A percentile compares a stretch with the other conserved stretches of the same genome.
These are phyloP conservation scores for Cercospora berteroae DNA, from an alignment of 2,329 filamentous ascomycete genomes.

Conservation along the genomic window DNA sequence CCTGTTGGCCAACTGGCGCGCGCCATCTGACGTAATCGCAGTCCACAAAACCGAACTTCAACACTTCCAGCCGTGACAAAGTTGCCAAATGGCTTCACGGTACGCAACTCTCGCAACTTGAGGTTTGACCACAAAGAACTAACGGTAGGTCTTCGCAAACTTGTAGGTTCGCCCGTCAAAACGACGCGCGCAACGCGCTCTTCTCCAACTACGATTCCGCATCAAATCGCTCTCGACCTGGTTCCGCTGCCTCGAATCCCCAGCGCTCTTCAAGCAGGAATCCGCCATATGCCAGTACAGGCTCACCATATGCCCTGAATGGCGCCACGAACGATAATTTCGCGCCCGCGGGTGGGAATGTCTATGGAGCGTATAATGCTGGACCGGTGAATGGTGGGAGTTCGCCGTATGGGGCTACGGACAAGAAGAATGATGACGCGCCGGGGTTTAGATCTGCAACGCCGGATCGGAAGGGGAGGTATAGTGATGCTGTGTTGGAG, in stretches of 20 bases:
- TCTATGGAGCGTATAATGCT: constrained; percentile 33
- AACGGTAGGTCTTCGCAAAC: constrained; percentile 6
- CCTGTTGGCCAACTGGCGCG: background rate
- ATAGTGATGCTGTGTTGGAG: constrained; percentile 85
- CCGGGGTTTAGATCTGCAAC: constrained; percentile 44
- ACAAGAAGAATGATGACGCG: constrained; percentile 21
- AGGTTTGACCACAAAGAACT: background rate
- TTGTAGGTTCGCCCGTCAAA: constrained; percentile 14
- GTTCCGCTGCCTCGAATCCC: constrained; percentile 34
- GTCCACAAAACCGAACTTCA: constrained; percentile 4
- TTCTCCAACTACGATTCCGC: constrained; percentile 41
- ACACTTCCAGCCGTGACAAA: background rate
- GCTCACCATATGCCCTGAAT: constrained; percentile 26
- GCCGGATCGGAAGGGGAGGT: constrained; percentile 70
- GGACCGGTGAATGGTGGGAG: constrained; percentile 34
- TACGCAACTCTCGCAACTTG: background rate
- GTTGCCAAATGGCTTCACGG: constrained; percentile 14
- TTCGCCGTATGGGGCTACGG: constrained; percentile 2
- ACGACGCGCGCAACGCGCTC: constrained; percentile 42
- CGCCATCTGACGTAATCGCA: constrained; percentile 7
- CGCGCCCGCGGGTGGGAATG: constrained; percentile 17
- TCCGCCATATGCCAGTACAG: constrained; percentile 18
- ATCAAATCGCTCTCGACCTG: constrained; percentile 34
- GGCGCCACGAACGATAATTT: constrained; percentile 16
- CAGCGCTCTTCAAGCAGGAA: constrained; percentile 26